These are phyloP conservation scores for Dalechampia spathulata DNA, from an alignment of 441 rosid genomes.

Conservation along the genomic window DNA sequence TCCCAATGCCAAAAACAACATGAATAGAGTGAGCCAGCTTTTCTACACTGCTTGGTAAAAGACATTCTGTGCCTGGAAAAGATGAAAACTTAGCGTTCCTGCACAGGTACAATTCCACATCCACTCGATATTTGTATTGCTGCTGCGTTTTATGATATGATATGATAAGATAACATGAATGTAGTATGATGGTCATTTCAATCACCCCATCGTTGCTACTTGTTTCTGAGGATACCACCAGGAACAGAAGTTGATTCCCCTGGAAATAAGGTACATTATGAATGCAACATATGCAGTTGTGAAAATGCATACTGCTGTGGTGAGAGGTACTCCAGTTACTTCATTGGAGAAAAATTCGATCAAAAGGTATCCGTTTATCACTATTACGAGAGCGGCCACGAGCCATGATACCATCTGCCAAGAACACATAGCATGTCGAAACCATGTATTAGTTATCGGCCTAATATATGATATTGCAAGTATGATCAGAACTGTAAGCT, in stretches of 20 bases:
- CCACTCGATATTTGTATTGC: neutral
- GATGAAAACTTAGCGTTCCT: neutral
- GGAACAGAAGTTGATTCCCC: conserved; percentile 29
- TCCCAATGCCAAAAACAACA: too few relatives aligned
- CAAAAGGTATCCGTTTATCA: conserved; percentile 84
- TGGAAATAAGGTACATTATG: conserved; percentile 56
- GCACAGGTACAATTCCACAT: neutral
- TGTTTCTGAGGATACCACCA: conserved; percentile 31
- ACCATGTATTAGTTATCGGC: too few relatives aligned
- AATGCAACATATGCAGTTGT: conserved; percentile 51
- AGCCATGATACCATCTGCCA: conserved; percentile 61
- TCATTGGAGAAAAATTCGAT: conserved; percentile 66
- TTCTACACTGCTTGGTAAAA: neutral
- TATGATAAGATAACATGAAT: too few relatives aligned
- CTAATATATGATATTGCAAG: too few relatives aligned
- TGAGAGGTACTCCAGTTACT: conserved; percentile 31
- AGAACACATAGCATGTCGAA: neutral
- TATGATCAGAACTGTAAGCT: too few relatives aligned
- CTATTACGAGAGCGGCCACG: conserved; percentile 68
- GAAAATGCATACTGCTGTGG: conserved; percentile 24
- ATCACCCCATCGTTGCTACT: conserved; percentile 24
- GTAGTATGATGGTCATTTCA: neutral
- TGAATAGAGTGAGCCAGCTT: neutral
- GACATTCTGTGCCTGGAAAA: neutral
- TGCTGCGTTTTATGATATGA: neutral